Evolutionary conservation across 805 yeast species (phyloP), one percentile per base, ranked within the genome.

Genomic region (Lachancea meyersii): DNA sequence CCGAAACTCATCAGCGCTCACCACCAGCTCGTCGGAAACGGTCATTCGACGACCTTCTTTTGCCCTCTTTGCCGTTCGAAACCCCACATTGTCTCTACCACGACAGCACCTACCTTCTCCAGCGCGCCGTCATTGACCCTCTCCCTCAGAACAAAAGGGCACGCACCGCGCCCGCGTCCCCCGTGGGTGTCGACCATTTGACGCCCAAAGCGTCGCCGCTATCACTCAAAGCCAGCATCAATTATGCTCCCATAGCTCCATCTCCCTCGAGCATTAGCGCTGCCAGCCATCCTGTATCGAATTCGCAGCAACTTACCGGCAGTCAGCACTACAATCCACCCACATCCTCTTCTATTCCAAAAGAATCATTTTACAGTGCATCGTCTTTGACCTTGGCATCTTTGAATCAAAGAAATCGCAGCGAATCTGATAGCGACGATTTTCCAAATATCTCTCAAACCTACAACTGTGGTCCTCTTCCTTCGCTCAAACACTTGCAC

Each of bases 151-250:
- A 48, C n/a, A 49, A 48, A 27, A 56, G 56, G 41, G 50, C 60
- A 26, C 51, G 47, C 19, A 60, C 65, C 9, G 65, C 63, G 2
- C 65, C 65, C 17, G 58, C 61, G 6, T 59, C 64, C 7, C 60
- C 64, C 17, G 17, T 38, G 20, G 46, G 43, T 20, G 38, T 30
- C 31, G 30, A 20, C 40, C 37, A 19, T 41, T 18, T 48, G 17
- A 59, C 61, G 5, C 64, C 64, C 13, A 47, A 41, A 8, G 45
- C 55, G 14, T 57, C 63, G 6, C 63, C 61, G n/a, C 22, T 46
- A 7, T 46, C 48, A 20, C 20, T 34, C 17, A 49, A 49, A 23
- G 48, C 49, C 5, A 41, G 43, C 8, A 28, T 49, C 22, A 21
- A 20, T 23, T 23, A 21, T 36, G 18, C 24, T 9, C 10, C 43